A percentile compares a stretch with the other conserved stretches of the same genome.
Conservation (phyloP, 805 yeast genomes). For the Barnettozyma sp. region DNA sequence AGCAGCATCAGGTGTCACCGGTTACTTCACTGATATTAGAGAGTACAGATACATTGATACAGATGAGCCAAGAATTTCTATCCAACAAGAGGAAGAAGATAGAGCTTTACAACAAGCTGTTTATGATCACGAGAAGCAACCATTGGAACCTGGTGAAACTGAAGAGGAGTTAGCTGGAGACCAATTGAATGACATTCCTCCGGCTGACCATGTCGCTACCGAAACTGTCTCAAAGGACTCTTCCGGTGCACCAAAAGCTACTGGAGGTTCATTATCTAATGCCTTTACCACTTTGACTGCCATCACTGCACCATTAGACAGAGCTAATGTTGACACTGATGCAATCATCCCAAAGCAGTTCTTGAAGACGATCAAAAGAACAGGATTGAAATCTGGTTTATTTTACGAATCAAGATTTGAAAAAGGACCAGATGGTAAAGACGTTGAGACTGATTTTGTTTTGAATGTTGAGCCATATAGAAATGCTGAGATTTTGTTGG, state of each 20-base stretch:
- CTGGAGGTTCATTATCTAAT: constrained; percentile 54
- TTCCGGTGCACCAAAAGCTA: constrained; percentile 11
- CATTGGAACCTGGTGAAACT: constrained; percentile 48
- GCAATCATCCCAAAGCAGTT: constrained; percentile 99
- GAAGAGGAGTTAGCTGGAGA: constrained; percentile 44
- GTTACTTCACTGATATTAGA: constrained; percentile 88
- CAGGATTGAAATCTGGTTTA: constrained; percentile 83
- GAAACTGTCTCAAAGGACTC: constrained; percentile 31
- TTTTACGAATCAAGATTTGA: constrained; percentile 86
- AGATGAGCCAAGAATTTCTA: constrained; percentile 49
- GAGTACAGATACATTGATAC: constrained; percentile 59
- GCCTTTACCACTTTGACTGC: constrained; percentile 73
- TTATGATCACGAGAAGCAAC: constrained; percentile 63
- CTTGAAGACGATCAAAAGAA: constrained; percentile 94
- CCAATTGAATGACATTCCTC: constrained; percentile 58
- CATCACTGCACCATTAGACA: constrained; percentile 88
- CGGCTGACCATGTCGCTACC: constrained; percentile 34
- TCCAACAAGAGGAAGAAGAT: constrained; percentile 42
- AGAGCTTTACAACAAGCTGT: constrained; percentile 62
- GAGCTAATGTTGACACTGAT: constrained; percentile 95
- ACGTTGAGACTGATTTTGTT: constrained; percentile 80
- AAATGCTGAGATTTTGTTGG: constrained; percentile 74
- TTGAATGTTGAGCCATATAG: constrained; percentile 82
- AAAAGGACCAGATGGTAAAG: constrained; percentile 63
- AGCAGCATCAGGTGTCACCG: constrained; percentile 94